Evolutionary conservation across 2,329 filamentous ascomycete species (phyloP), one percentile per base, ranked within the genome.

Genomic region (Cercospora berteroae): DNA sequence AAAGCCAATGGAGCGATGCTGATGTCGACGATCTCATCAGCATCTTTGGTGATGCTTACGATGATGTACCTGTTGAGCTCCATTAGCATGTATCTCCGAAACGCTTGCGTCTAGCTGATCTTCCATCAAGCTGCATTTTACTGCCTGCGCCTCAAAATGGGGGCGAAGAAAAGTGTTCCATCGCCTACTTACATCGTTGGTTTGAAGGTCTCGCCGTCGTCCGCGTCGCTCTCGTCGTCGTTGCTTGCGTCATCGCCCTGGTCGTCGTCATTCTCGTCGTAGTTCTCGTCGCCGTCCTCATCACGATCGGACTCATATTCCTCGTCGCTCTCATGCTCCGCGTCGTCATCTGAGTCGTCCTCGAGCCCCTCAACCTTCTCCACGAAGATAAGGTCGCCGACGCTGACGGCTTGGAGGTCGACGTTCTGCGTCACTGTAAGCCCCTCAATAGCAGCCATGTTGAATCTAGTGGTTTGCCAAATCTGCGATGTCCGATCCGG

Each of bases 301-400:
- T 52, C 56, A 7, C 31, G 58, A 4, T 57, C 67, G 13, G 48
- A 60, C 3, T 66, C 39, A n/a, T 55, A 48, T 2, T 67, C 70
- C 16, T 60, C 63, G 23, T 61, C 66, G 18, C 10, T 63, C 44
- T 65, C 67, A 3, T 68, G 63, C 5, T 68, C 59, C 8, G 64
- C 63, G 1, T 58, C 64, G 2, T 61, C 65, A 2, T 67, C 67
- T 7, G 65, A 65, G 12, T 69, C 65, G 42, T 59, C 57, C 5
- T 66, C 31, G 20, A 69, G 64, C 16, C 67, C 65, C 25, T 36
- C 18, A 16, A 62, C 31, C 57, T 65, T 69, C 20, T 68, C 16
- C 10, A 74, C 59, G 23, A 69, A 66, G 42, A 74, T 36, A 1
- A 75, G 42, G 36, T 71, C 67, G 55, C 73, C 74, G 27, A 70